A percentile compares a stretch with the other conserved stretches of the same genome.
Evolutionary conservation across 75 land plant genomes (phyloP).

Genomic region (Picea sitchensis): DNA sequence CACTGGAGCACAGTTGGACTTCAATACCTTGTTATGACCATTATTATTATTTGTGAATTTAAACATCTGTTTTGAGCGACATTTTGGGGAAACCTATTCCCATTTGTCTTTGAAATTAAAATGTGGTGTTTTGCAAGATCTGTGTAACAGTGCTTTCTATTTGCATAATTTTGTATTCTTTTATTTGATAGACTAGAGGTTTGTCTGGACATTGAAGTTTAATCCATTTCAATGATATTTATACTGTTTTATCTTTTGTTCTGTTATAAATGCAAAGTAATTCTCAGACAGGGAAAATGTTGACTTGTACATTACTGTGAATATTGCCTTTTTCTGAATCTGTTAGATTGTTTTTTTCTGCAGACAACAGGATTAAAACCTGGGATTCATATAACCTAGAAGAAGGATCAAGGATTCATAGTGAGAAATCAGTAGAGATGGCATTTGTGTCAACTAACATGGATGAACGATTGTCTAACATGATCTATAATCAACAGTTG

Average conservation of each 20-base stretch:
- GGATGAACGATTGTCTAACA: slow-evolving; percentile 9
- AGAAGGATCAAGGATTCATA: not conserved
- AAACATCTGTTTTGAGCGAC: too few species aligned
- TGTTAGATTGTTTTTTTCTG: not conserved
- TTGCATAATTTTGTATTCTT: too few species aligned
- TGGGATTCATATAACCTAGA: not conserved
- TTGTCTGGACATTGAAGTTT: not conserved
- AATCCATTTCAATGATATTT: not conserved
- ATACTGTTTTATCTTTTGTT: not conserved
- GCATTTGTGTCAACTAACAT: not conserved
- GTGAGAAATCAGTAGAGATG: not conserved
- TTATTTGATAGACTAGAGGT: too few species aligned
- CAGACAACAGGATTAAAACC: not conserved
- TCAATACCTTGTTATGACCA: not conserved
- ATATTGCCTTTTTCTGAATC: not conserved
- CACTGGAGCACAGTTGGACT: not conserved
- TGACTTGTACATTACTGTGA: not conserved
- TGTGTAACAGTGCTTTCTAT: too few species aligned
- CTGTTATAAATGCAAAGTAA: not conserved
- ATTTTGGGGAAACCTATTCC: too few species aligned
- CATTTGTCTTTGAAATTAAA: too few species aligned
- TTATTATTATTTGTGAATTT: too few species aligned
- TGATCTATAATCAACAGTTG: slow-evolving; percentile 3
- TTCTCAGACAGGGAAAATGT: not conserved
- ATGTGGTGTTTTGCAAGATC: too few species aligned